phyloP scores from a whole-genome alignment of 108 stramenopile genomes.

The Chaetoceros tenuissimus region DNA sequence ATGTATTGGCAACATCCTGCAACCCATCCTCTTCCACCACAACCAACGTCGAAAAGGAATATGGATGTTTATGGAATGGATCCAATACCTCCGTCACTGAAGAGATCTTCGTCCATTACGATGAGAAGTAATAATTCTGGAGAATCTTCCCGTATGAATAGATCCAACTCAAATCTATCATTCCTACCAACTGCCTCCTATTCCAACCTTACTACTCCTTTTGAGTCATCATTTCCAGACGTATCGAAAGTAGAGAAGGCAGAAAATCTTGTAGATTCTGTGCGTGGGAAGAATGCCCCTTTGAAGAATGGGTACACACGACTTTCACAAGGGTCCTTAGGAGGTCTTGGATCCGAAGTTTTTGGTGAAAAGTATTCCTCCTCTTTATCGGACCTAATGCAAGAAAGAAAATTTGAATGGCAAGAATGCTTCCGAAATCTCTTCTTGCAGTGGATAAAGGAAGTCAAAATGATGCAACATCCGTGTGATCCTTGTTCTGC shows the following conservation, averaged over 20 bases:
- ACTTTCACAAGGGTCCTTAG: too few relatives aligned
- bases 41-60: too few relatives aligned
- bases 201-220: too few relatives aligned
- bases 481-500: background rate
- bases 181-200: too few relatives aligned
- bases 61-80: background rate
- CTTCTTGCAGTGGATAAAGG: conserved; percentile 23
- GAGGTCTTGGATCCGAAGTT: too few relatives aligned
- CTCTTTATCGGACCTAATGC: background rate
- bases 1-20: conserved; percentile 10
- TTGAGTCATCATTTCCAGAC: too few relatives aligned
- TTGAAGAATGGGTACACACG: too few relatives aligned
- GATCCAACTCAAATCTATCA: too few relatives aligned
- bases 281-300: too few relatives aligned
- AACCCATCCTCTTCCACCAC: background rate
- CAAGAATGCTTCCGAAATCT: conserved; percentile 33
- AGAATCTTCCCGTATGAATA: background rate
- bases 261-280: too few relatives aligned
- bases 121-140: background rate
- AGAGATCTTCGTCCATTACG: background rate
- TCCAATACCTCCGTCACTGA: background rate
- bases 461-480: background rate
- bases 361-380: too few relatives aligned
- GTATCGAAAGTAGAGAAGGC: too few relatives aligned
- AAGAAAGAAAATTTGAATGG: conserved; percentile 27